phyloP scores from a whole-genome alignment of 805 yeast genomes.

The Sugiyamaella marilandica region DNA sequence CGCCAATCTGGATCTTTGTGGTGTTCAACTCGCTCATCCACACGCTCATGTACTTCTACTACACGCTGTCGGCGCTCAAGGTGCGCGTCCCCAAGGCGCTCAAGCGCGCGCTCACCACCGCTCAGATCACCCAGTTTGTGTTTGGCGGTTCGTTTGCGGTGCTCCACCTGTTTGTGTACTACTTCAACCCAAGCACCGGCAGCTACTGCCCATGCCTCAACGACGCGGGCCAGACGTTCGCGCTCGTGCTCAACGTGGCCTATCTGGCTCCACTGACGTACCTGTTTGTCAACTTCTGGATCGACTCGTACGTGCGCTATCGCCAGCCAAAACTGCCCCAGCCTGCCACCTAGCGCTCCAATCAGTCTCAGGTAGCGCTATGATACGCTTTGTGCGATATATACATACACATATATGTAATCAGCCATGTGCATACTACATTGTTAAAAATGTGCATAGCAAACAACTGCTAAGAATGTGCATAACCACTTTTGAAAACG shows the following conservation, averaged over 20 bases:
- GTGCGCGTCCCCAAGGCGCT: slow-evolving; percentile 52
- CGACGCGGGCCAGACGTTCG: slow-evolving; percentile 57
- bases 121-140: slow-evolving; percentile 66
- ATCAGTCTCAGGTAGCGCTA: too few species aligned
- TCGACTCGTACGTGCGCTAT: slow-evolving; percentile 35
- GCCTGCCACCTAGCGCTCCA: too few species aligned
- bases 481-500: too few species aligned
- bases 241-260: slow-evolving; percentile 55
- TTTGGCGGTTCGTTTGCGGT: slow-evolving; percentile 66
- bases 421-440: background rate
- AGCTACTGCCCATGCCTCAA: slow-evolving; percentile 47
- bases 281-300: slow-evolving; percentile 59
- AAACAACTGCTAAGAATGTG: too few species aligned
- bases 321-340: background rate
- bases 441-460: too few species aligned
- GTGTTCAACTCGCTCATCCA: slow-evolving; percentile 77
- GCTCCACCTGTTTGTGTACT: slow-evolving; percentile 56
- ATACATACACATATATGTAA: background rate
- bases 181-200: slow-evolving; percentile 45
- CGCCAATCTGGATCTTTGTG: slow-evolving; percentile 78
- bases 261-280: slow-evolving; percentile 66
- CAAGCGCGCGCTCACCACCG: slow-evolving; percentile 57
- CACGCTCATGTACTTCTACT: slow-evolving; percentile 68
- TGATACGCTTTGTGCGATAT: too few species aligned
- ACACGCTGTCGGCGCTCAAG: slow-evolving; percentile 54